Evolutionary conservation across 1,139 yeast species (phyloP).

Genomic region (Hemisphaericaspora xylanilytica): DNA sequence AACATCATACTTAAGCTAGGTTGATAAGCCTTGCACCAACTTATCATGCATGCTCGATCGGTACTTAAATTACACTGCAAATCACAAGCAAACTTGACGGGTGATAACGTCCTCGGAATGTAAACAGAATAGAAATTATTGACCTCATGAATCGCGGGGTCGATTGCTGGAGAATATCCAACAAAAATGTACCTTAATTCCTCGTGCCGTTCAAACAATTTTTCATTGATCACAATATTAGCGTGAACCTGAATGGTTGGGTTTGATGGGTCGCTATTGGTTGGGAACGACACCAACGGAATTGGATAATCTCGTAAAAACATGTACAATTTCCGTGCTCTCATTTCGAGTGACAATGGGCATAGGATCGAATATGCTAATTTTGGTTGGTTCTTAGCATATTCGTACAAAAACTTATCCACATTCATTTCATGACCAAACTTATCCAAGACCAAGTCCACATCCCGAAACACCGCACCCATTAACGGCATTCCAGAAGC

Average conservation of each 20-base stretch:
- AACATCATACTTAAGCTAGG: constrained; percentile 37
- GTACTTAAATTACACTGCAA: constrained; percentile 33
- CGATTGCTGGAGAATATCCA: constrained; percentile 45
- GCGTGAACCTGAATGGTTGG: constrained; percentile 36
- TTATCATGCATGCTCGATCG: constrained; percentile 39
- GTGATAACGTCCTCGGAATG: constrained; percentile 45
- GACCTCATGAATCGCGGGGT: constrained; percentile 17
- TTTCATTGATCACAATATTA: constrained; percentile 44
- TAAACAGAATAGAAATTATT: constrained; percentile 42
- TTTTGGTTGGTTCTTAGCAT: constrained; percentile 44
- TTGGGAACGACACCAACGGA: constrained; percentile 44
- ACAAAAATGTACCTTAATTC: constrained; percentile 46
- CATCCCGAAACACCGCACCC: constrained; percentile 29
- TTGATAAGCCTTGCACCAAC: constrained; percentile 46
- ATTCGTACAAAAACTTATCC: constrained; percentile 34
- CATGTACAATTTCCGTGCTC: constrained; percentile 31
- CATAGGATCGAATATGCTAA: constrained; percentile 38
- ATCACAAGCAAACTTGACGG: constrained; percentile 42
- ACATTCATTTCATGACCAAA: constrained; percentile 29
- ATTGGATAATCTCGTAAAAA: constrained; percentile 41
- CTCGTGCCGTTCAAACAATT: constrained; percentile 33
- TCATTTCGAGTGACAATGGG: constrained; percentile 33
- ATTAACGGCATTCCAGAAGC: constrained; percentile 37
- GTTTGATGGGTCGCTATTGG: constrained; percentile 21
- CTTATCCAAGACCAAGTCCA: constrained; percentile 31